A percentile compares a stretch with the other conserved stretches of the same genome.
Conservation (phyloP, 371 early-diverging fungal species). For the Mortierella sp. region DNA sequence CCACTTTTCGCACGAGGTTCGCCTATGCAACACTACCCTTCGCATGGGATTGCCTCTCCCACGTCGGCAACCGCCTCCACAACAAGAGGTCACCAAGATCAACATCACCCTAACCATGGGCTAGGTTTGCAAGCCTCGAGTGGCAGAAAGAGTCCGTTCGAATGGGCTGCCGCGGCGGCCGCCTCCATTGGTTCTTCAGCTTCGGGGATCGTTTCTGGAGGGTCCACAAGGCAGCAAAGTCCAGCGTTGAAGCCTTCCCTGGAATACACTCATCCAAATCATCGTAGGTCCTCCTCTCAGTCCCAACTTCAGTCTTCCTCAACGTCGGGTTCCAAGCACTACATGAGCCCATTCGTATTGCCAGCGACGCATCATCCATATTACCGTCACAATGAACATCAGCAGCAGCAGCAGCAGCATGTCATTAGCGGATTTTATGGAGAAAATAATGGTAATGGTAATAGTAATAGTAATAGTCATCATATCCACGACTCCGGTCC, state of each 20-base stretch:
- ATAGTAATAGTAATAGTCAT: too few relatives aligned
- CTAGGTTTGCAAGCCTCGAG: not conserved
- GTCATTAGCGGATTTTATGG: not conserved
- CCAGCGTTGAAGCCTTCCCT: conserved; percentile 6
- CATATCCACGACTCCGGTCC: too few relatives aligned
- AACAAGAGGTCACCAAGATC: conserved; percentile 1
- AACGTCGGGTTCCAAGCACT: conserved; percentile 18
- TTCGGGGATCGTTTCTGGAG: conserved; percentile 31
- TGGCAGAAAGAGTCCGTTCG: conserved; percentile 48
- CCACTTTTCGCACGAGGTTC: conserved; percentile 9
- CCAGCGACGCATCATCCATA: conserved; percentile 6
- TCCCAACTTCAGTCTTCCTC: not conserved
- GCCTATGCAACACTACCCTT: not conserved
- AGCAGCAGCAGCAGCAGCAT: not conserved
- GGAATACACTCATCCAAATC: not conserved
- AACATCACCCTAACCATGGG: conserved; percentile 5
- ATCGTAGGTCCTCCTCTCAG: not conserved
- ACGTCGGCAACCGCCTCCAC: too few relatives aligned
- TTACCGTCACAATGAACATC: not conserved
- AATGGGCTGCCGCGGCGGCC: conserved; percentile 42
- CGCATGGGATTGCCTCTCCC: conserved; percentile 12
- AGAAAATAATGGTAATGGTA: too few relatives aligned
- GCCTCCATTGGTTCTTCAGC: conserved; percentile 31
- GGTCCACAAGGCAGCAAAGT: conserved; percentile 10
- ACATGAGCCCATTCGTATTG: conserved; percentile 11